A percentile compares a stretch with the other conserved stretches of the same genome.
Evolutionary conservation across 495 filamentous ascomycete species (phyloP).

Genomic region (Penicillium taxi): DNA sequence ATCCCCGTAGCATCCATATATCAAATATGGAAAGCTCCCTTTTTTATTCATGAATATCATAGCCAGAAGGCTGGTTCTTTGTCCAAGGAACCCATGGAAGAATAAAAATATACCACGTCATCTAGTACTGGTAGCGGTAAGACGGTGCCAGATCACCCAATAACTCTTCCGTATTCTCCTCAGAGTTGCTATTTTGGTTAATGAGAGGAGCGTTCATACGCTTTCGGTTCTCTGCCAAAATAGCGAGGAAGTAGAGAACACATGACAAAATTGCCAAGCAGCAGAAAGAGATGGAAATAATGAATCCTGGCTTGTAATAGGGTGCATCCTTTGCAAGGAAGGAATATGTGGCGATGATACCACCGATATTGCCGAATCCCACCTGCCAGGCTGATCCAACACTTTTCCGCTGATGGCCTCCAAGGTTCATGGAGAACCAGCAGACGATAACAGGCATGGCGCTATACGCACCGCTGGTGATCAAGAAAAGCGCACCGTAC

Average conservation of each 20-base stretch:
- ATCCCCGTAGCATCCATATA: too few species aligned
- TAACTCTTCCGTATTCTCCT: conserved; percentile 27
- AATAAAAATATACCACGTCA: too few species aligned
- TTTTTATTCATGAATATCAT: too few species aligned
- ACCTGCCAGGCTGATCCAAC: conserved; percentile 87
- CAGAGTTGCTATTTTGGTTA: conserved; percentile 12
- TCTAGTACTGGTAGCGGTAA: conserved; percentile 36
- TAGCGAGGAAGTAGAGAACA: conserved; percentile 49
- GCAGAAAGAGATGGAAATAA: conserved; percentile 68
- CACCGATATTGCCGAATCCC: conserved; percentile 86
- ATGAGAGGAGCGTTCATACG: conserved; percentile 36
- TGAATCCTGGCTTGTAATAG: conserved; percentile 63
- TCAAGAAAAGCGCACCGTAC: conserved; percentile 69
- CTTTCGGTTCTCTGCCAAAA: conserved; percentile 58
- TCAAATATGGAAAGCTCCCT: too few species aligned
- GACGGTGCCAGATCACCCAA: conserved; percentile 35
- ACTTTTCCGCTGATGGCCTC: conserved; percentile 74
- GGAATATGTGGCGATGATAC: conserved; percentile 80
- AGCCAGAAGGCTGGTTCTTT: too few species aligned
- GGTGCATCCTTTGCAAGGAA: conserved; percentile 66
- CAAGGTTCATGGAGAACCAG: conserved; percentile 92
- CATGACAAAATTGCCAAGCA: conserved; percentile 56
- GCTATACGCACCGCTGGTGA: conserved; percentile 53
- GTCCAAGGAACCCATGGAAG: neutral
- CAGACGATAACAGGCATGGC: conserved; percentile 82